Percentiles rank a stretch among this genome's conserved stretches.
These are phyloP conservation scores for Sapria himalayana DNA, from an alignment of 345 rosid genomes.

Conservation along the genomic window DNA sequence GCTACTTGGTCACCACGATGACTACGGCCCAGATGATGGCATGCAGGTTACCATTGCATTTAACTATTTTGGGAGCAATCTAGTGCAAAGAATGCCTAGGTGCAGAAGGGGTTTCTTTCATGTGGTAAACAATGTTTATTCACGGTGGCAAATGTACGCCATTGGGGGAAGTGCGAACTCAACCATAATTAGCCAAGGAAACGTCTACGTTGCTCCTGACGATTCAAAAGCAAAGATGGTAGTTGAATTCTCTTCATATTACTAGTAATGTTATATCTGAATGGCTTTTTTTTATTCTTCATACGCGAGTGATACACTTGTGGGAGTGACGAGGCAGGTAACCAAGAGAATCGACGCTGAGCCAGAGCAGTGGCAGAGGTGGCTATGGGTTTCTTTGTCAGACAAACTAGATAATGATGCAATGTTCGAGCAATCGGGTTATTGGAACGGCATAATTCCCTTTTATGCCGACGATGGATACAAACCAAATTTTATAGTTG, in stretches of 20 bases:
- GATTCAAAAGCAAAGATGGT: conserved; percentile 81
- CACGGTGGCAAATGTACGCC: conserved; percentile 95
- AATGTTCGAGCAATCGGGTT: conserved; percentile 74
- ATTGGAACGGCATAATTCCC: no score
- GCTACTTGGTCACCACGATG: conserved; percentile 87
- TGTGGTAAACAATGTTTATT: conserved; percentile 84
- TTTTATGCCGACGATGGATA: no score
- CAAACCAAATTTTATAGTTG: no score
- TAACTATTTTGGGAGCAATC: conserved; percentile 78
- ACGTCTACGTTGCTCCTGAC: conserved; percentile 71
- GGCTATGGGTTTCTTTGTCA: conserved; percentile 97
- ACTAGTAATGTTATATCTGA: background rate
- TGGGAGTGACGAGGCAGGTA: conserved; percentile 27
- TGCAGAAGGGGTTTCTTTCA: conserved; percentile 85
- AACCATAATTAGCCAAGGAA: conserved; percentile 89
- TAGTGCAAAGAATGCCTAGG: conserved; percentile 87
- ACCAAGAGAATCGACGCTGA: conserved; percentile 75
- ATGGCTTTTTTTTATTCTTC: background rate
- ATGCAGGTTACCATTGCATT: conserved; percentile 98
- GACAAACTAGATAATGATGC: conserved; percentile 87
- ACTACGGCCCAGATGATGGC: conserved; percentile 58
- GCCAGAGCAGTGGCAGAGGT: conserved; percentile 49
- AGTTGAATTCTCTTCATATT: background rate
- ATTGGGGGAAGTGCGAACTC: conserved; percentile 96
- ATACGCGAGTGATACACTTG: conserved; percentile 9